Evolutionary conservation across 768 basidiomycete genomes (phyloP).

Genomic region (Kwoniella sp.): DNA sequence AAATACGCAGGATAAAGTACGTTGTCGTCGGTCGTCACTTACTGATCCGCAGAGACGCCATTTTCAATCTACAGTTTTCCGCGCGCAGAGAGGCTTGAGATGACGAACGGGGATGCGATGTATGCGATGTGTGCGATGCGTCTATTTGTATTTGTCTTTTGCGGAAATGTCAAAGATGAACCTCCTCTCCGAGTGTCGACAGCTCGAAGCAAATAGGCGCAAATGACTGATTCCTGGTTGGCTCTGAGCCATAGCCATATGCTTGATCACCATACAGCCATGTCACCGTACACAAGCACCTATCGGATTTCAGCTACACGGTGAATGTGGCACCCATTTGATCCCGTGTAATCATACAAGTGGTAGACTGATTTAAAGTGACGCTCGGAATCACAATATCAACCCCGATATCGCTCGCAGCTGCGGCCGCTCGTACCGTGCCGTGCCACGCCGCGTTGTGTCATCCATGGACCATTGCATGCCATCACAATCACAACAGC

Average conservation of each 20-base stretch:
- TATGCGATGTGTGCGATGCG: neutral
- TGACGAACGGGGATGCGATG: no score
- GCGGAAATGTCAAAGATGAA: neutral
- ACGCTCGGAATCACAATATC: neutral
- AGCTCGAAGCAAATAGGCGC: neutral
- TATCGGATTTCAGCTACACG: conserved; percentile 7
- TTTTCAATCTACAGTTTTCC: no score
- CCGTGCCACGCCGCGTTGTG: neutral
- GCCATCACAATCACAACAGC: no score
- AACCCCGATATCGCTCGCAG: neutral
- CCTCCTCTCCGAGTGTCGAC: neutral
- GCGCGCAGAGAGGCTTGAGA: no score
- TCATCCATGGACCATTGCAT: no score
- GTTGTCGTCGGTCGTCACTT: no score
- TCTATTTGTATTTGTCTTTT: neutral
- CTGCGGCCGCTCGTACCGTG: no score
- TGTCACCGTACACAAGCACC: neutral
- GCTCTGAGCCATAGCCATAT: neutral
- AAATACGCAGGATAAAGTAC: no score
- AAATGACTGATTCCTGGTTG: conserved; percentile 22
- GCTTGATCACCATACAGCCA: neutral
- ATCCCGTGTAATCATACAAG: conserved; percentile 19
- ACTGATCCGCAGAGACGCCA: conserved; percentile 35
- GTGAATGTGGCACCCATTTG: conserved; percentile 35
- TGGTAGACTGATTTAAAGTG: no score